Evolutionary conservation across 2,329 filamentous ascomycete species (phyloP).

Genomic region (Magnaporthiopsis rhizophila): DNA sequence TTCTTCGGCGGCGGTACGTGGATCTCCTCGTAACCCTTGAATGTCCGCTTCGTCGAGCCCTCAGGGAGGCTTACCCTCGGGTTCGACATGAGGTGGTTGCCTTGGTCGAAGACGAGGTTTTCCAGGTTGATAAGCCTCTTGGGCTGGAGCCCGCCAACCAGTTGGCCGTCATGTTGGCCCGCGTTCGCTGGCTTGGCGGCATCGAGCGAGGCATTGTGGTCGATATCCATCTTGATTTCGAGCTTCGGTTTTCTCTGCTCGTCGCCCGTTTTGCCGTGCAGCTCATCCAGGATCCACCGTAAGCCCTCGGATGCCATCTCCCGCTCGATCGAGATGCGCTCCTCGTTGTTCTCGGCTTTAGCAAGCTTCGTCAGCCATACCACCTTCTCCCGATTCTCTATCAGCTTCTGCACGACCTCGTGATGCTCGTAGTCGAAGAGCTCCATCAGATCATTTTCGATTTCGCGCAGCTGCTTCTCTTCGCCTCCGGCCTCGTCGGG

Average conservation of each 20-base stretch:
- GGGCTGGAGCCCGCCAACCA: constrained; percentile 79
- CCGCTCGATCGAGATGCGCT: constrained; percentile 69
- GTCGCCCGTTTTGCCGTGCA: constrained; percentile 62
- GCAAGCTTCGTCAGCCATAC: constrained; percentile 91
- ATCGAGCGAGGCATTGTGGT: constrained; percentile 53
- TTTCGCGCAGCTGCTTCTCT: constrained; percentile 79
- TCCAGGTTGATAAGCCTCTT: constrained; percentile 86
- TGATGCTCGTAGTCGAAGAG: constrained; percentile 96
- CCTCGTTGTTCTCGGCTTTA: constrained; percentile 69
- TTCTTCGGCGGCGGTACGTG: constrained; percentile 92
- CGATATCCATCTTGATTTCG: constrained; percentile 94
- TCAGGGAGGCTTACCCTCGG: constrained; percentile 88
- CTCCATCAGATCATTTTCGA: constrained; percentile 98
- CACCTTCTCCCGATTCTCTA: constrained; percentile 86
- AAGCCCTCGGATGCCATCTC: constrained; percentile 89
- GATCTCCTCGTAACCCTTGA: constrained; percentile 98
- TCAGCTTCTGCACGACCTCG: constrained; percentile 82
- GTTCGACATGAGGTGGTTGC: constrained; percentile 99
- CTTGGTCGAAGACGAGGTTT: constrained; percentile 93
- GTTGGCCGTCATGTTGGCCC: constrained; percentile 61
- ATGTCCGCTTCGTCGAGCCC: constrained; percentile 88
- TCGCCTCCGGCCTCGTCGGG: constrained; percentile 64
- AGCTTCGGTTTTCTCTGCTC: constrained; percentile 57
- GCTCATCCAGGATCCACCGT: constrained; percentile 78
- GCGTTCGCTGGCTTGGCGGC: constrained; percentile 48